Evolutionary conservation across 2,329 filamentous ascomycete species (phyloP), one percentile per base, ranked within the genome.

Genomic region (Hawksworthiomyces lignivorus): DNA sequence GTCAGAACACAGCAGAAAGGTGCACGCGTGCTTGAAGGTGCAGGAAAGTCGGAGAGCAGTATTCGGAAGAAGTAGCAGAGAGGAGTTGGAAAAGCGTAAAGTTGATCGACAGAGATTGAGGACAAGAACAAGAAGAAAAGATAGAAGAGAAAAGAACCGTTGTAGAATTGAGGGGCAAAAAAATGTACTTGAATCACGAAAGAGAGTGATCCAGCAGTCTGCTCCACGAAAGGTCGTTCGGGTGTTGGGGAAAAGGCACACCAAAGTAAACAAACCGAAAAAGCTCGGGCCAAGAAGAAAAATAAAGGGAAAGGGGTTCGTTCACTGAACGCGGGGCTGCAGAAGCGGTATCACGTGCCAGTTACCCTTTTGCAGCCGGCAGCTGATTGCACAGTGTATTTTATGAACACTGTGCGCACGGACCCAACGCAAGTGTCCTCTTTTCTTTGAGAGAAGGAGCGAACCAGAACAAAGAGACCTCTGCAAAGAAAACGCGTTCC

Each of bases 221-320:
- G n/a, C n/a, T n/a, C n/a, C n/a, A n/a, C n/a, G n/a, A n/a, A n/a
- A n/a, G n/a, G n/a, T n/a, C n/a, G n/a, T n/a, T 22, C 21, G 33
- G 22, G 15, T 42, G 24, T 20, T 20, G 18, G 28, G 22, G 11
- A 21, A 12, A 19, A 35, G 29, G 34, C 41, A 33, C 20, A 17
- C 35, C 38, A 49, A 47, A 51, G 49, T 51, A 51, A 51, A 51
- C 49, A 51, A 51, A 48, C 29, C 36, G 41, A 35, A 43, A 37
- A 45, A 37, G 48, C 48, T 50, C 40, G 46, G 48, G 38, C 48
- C 48, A 45, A n/a, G 18, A 20, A 41, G 35, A 19, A 31, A 38
- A 34, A 19, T 31, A 28, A 14, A n/a, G 10, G n/a, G 33, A 31
- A 21, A 35, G 30, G 35, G 29, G 26, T 14, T n/a, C n/a, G n/a